Conservation (phyloP, 306 rosid species). For the Pterocarpus santalinus region DNA sequence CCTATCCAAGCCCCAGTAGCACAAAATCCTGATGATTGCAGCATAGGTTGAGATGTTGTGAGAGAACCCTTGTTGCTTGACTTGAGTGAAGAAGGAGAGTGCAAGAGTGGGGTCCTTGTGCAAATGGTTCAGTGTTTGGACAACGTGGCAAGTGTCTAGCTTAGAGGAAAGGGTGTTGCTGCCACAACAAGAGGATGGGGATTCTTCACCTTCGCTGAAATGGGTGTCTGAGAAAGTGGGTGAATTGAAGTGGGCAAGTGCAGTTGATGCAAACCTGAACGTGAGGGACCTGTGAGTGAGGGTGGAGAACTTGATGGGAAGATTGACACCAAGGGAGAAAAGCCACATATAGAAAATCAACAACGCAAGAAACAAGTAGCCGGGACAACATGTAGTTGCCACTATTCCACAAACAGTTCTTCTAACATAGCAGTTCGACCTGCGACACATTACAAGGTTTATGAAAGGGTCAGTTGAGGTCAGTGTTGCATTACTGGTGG, state of each 20-base stretch:
- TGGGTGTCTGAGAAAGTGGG: too few species aligned
- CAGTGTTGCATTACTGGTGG: too few species aligned
- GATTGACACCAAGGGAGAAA: too few species aligned
- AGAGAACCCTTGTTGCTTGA: conserved; percentile 56
- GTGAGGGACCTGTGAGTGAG: background rate
- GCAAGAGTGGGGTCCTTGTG: conserved; percentile 62
- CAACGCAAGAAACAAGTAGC: too few species aligned
- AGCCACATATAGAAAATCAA: too few species aligned
- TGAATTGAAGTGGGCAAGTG: background rate
- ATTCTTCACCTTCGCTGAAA: background rate
- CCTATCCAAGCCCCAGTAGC: conserved; percentile 64
- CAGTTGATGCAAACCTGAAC: background rate
- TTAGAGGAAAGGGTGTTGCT: background rate
- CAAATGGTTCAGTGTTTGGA: conserved; percentile 34
- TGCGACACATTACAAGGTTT: too few species aligned
- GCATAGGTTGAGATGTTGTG: conserved; percentile 64
- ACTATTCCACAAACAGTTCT: too few species aligned
- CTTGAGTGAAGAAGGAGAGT: conserved; percentile 54
- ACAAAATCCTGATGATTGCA: conserved; percentile 62
- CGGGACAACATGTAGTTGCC: too few species aligned
- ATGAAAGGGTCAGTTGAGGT: too few species aligned
- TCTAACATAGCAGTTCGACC: too few species aligned
- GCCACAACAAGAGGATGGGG: background rate
- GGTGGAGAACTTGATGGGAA: background rate
- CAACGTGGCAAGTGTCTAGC: conserved; percentile 47